These are phyloP conservation scores for Talaromyces atroroseus DNA, from an alignment of 2,329 filamentous ascomycete genomes.

Conservation along the genomic window DNA sequence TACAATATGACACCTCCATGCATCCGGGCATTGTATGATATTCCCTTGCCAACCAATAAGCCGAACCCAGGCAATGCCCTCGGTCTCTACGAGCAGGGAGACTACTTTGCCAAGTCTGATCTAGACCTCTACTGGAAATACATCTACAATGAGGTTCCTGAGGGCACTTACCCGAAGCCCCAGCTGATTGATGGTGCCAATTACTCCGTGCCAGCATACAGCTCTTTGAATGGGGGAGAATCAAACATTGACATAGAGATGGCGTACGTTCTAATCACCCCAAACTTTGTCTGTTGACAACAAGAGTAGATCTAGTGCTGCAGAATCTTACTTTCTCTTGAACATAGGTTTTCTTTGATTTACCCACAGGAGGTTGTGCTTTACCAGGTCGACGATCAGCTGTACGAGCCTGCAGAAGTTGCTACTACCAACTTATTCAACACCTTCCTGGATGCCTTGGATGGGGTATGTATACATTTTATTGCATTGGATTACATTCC, in stretches of 20 bases:
- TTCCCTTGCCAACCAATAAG: slow-evolving; percentile 4
- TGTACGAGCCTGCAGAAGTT: slow-evolving; percentile 33
- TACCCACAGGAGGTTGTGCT: slow-evolving; percentile 49
- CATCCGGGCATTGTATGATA: slow-evolving; percentile 11
- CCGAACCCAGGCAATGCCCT: slow-evolving; percentile 8
- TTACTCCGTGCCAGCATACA: slow-evolving; percentile 31
- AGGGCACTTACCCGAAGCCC: slow-evolving; percentile 11
- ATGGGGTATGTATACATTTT: slow-evolving; percentile 32
- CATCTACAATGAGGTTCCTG: slow-evolving; percentile 9
- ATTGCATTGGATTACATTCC: too few relatives aligned
- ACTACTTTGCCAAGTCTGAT: slow-evolving; percentile 14
- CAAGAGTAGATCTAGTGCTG: background rate
- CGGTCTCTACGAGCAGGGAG: slow-evolving; percentile 14
- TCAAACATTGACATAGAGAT: slow-evolving; percentile 53
- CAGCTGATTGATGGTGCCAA: slow-evolving; percentile 32
- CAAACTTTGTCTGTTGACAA: background rate
- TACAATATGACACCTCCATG: slow-evolving; percentile 13
- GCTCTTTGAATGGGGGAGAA: slow-evolving; percentile 38
- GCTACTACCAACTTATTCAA: slow-evolving; percentile 34
- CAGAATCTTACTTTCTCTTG: background rate
- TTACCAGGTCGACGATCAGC: slow-evolving; percentile 47
- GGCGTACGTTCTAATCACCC: slow-evolving; percentile 22
- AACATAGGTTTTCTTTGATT: slow-evolving; percentile 42
- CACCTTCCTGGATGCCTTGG: slow-evolving; percentile 49
- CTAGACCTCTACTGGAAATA: slow-evolving; percentile 13